These are phyloP conservation scores for Suillus americanus DNA, from an alignment of 768 basidiomycete genomes.

Conservation along the genomic window DNA sequence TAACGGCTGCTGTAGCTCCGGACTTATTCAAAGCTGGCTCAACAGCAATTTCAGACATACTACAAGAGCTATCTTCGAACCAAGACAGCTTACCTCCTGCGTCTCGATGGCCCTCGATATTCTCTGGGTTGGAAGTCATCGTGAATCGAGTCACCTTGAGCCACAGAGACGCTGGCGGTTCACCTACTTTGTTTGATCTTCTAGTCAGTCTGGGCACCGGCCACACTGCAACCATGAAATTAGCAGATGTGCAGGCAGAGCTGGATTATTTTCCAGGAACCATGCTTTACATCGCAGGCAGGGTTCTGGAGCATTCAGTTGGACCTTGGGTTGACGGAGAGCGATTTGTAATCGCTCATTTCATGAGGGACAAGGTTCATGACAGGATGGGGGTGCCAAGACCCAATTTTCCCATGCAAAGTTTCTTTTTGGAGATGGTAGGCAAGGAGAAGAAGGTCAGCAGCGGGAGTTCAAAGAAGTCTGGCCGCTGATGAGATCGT, in stretches of 20 bases:
- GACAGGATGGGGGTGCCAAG: not conserved
- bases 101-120: not conserved
- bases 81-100: not conserved
- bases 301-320: not conserved
- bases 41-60: not conserved
- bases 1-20: not conserved
- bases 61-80: not conserved
- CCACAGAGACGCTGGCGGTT: not conserved
- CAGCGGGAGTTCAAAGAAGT: no score
- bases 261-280: slow-evolving; percentile 8
- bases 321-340: not conserved
- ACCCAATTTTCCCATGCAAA: not conserved
- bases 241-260: not conserved
- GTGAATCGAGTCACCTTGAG: not conserved
- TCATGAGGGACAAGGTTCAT: slow-evolving; percentile 1
- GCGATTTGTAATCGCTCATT: not conserved
- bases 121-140: slow-evolving; percentile 3
- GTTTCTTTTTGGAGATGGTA: not conserved
- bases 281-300: not conserved
- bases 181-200: not conserved
- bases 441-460: not conserved
- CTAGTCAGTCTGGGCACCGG: slow-evolving; percentile 2
- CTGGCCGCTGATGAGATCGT: no score
- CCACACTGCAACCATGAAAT: not conserved
- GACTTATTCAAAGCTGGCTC: not conserved